Conservation (phyloP, 2,329 filamentous ascomycete species). For the Colletotrichum nymphaeae region DNA sequence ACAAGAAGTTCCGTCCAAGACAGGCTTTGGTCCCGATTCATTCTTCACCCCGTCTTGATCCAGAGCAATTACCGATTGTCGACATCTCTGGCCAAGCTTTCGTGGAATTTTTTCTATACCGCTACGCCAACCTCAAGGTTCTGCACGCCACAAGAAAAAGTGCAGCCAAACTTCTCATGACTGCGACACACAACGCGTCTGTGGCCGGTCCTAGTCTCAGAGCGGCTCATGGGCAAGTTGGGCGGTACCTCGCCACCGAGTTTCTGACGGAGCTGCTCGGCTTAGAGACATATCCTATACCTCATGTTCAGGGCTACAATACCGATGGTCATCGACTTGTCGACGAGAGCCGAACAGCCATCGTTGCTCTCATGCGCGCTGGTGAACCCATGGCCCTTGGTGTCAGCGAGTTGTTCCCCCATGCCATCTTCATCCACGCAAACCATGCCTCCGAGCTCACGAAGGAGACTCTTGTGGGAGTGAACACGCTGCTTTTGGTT, state of each 20-base stretch:
- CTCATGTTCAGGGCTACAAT: constrained; percentile 61
- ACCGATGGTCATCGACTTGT: constrained; percentile 62
- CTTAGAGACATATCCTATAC: constrained; percentile 58
- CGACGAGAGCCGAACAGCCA: constrained; percentile 51
- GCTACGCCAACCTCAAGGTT: constrained; percentile 38
- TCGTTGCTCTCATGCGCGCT: constrained; percentile 72
- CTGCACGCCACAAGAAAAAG: constrained; percentile 57
- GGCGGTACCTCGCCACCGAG: constrained; percentile 64
- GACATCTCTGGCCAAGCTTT: constrained; percentile 39
- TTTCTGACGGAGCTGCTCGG: constrained; percentile 60
- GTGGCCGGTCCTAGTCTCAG: constrained; percentile 58
- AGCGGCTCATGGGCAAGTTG: constrained; percentile 59
- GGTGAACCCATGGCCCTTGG: constrained; percentile 54
- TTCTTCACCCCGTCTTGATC: constrained; percentile 54
- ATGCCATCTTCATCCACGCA: constrained; percentile 63
- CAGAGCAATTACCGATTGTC: constrained; percentile 53
- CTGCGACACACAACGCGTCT: constrained; percentile 62
- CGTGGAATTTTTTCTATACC: constrained; percentile 35
- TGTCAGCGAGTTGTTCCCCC: constrained; percentile 63
- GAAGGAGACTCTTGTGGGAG: constrained; percentile 50
- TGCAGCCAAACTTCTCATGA: constrained; percentile 61
- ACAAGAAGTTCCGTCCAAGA: constrained; percentile 49
- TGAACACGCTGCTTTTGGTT: constrained; percentile 61
- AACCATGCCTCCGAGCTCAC: constrained; percentile 53
- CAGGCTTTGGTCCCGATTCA: constrained; percentile 59